Conservation (phyloP, 352 stramenopile species). For the Ochromonadaceae sp. region DNA sequence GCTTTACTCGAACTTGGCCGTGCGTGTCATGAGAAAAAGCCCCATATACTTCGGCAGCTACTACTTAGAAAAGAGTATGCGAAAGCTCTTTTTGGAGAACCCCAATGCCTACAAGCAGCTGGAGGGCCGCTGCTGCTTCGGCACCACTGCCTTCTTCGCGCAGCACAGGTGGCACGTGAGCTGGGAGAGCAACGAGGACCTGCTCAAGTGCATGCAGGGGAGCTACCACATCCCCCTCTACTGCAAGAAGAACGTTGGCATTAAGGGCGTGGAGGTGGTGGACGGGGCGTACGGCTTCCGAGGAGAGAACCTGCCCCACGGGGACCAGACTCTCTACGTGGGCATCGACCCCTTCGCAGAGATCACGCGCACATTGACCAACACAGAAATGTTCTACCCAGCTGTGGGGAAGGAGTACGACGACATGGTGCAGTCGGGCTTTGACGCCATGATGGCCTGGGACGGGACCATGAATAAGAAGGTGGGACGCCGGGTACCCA, state of each 20-base stretch:
- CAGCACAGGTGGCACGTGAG: conserved; percentile 8
- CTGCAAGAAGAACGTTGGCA: background rate
- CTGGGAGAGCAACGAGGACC: conserved; percentile 6
- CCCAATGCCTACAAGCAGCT: background rate
- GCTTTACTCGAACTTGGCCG: background rate
- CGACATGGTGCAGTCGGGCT: background rate
- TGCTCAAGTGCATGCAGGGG: background rate
- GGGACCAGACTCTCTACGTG: background rate
- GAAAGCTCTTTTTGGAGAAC: background rate
- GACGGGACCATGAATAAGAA: background rate
- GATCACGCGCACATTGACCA: conserved; percentile 3
- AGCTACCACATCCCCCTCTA: conserved; percentile 13
- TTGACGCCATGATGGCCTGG: background rate
- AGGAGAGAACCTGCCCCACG: background rate
- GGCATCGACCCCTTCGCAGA: conserved; percentile 11
- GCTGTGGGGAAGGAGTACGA: background rate
- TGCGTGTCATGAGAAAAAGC: background rate
- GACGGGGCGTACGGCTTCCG: conserved; percentile 1
- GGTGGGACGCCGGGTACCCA: background rate
- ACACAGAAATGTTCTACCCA: background rate
- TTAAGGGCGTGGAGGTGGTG: background rate
- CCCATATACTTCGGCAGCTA: background rate
- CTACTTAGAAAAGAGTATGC: background rate
- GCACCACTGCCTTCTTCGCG: background rate
- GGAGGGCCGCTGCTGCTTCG: background rate